Evolutionary conservation across 495 filamentous ascomycete genomes (phyloP).

Genomic region (Copromyces sp.): DNA sequence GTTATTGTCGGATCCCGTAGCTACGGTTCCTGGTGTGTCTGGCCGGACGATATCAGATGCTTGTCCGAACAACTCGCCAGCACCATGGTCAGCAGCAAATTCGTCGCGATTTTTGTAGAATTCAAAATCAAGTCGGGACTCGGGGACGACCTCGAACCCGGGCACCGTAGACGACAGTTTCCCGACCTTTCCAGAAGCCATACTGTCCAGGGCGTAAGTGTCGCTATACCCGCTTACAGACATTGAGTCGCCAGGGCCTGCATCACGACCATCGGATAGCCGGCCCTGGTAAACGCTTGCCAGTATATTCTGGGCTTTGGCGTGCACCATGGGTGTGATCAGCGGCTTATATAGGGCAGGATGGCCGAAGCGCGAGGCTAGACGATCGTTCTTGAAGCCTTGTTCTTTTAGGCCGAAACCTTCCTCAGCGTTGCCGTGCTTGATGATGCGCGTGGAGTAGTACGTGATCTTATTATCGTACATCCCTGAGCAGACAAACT

Average conservation of each 20-base stretch:
- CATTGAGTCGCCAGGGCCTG: constrained; percentile 45
- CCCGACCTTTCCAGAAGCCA: constrained; percentile 67
- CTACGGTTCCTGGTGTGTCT: constrained; percentile 51
- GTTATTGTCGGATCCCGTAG: constrained; percentile 22
- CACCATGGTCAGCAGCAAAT: constrained; percentile 80
- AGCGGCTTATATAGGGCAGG: constrained; percentile 82
- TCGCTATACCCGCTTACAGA: constrained; percentile 61
- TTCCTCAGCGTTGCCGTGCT: constrained; percentile 41
- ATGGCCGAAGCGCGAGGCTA: constrained; percentile 77
- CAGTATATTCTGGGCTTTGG: constrained; percentile 73
- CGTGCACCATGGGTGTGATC: constrained; percentile 92
- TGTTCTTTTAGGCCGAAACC: constrained; percentile 33
- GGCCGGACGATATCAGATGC: constrained; percentile 57
- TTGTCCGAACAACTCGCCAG: constrained; percentile 60
- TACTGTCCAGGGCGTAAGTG: constrained; percentile 61
- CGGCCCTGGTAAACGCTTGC: constrained; percentile 73
- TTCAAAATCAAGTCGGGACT: constrained; percentile 83
- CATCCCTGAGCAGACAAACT: constrained; percentile 63
- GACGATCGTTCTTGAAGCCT: constrained; percentile 50
- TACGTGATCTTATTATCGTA: constrained; percentile 74
- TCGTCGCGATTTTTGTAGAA: constrained; percentile 84
- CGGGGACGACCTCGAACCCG: constrained; percentile 81
- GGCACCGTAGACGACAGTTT: constrained; percentile 42
- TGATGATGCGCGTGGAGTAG: constrained; percentile 55
- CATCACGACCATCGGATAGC: constrained; percentile 44